A percentile compares a stretch with the other conserved stretches of the same genome.
Evolutionary conservation across 2,329 filamentous ascomycete genomes (phyloP).

Genomic region (Calonectria pseudoreteaudii): DNA sequence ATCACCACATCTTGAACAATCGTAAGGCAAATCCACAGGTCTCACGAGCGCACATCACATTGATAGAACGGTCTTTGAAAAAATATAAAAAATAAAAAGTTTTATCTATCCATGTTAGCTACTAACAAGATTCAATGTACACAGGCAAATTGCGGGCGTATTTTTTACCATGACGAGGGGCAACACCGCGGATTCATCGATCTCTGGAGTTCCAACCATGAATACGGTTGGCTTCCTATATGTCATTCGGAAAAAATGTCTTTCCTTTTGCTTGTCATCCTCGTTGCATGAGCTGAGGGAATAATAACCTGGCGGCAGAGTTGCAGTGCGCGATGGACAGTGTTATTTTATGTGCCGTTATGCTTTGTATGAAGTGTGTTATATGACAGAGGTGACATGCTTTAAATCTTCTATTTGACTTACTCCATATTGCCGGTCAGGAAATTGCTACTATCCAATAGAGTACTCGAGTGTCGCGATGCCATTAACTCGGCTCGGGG

Average conservation of each 20-base stretch:
- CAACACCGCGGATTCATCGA: too few relatives aligned
- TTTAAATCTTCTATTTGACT: not conserved
- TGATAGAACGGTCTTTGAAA: not conserved
- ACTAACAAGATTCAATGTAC: not conserved
- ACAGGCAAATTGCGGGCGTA: not conserved
- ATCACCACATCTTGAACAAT: not conserved
- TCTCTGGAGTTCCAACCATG: too few relatives aligned
- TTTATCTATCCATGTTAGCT: not conserved
- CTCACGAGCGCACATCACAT: not conserved
- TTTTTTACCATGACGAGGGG: too few relatives aligned
- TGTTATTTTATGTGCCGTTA: not conserved
- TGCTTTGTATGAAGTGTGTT: not conserved
- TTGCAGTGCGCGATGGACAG: not conserved
- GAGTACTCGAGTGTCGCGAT: not conserved
- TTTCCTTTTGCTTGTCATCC: not conserved
- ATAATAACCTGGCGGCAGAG: not conserved
- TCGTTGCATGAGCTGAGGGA: not conserved
- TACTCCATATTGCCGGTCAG: not conserved
- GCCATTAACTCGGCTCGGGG: not conserved
- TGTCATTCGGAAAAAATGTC: not conserved
- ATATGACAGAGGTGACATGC: not conserved
- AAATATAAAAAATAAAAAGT: too few relatives aligned
- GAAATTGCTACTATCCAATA: not conserved
- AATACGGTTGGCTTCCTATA: too few relatives aligned
- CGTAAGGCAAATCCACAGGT: not conserved